phyloP scores from a whole-genome alignment of 2,329 filamentous ascomycete genomes.

The Cordyceps cicadae region DNA sequence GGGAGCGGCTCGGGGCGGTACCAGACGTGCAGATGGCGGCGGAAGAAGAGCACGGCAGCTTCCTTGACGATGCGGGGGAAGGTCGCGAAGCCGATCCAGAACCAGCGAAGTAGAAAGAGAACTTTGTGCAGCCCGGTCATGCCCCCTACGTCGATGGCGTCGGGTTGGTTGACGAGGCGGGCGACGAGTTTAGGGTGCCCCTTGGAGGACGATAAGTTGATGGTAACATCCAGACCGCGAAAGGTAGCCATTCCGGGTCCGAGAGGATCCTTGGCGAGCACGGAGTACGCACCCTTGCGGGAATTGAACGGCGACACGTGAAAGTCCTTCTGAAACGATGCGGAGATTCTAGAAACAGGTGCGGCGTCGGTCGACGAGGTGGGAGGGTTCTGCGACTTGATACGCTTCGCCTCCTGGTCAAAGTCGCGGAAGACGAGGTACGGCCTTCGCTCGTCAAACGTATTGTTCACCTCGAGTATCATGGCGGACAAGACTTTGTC shows the following conservation, averaged over 20 bases:
- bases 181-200: slow-evolving; percentile 53
- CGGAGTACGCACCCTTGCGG: slow-evolving; percentile 45
- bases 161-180: slow-evolving; percentile 45
- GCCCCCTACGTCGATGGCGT: slow-evolving; percentile 39
- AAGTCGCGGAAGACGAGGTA: slow-evolving; percentile 24
- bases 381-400: neutral
- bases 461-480: slow-evolving; percentile 69
- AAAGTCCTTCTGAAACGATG: slow-evolving; percentile 61
- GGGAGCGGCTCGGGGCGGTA: slow-evolving; percentile 54
- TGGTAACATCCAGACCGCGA: slow-evolving; percentile 46
- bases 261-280: slow-evolving; percentile 40
- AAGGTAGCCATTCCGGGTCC: slow-evolving; percentile 28
- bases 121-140: slow-evolving; percentile 36
- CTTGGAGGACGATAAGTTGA: slow-evolving; percentile 54
- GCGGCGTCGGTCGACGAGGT: slow-evolving; percentile 23
- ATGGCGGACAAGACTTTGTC: slow-evolving; percentile 52
- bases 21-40: slow-evolving; percentile 52
- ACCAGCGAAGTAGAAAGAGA: slow-evolving; percentile 48
- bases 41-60: slow-evolving; percentile 49
- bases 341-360: slow-evolving; percentile 13
- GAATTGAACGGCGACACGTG: slow-evolving; percentile 71
- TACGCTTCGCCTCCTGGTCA: slow-evolving; percentile 16
- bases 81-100: slow-evolving; percentile 59
- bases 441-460: slow-evolving; percentile 58
- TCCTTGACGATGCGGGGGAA: slow-evolving; percentile 58